Evolutionary conservation across 192 early-diverging fungal genomes (phyloP).

Genomic region (Fimicolochytrium jonesii): DNA sequence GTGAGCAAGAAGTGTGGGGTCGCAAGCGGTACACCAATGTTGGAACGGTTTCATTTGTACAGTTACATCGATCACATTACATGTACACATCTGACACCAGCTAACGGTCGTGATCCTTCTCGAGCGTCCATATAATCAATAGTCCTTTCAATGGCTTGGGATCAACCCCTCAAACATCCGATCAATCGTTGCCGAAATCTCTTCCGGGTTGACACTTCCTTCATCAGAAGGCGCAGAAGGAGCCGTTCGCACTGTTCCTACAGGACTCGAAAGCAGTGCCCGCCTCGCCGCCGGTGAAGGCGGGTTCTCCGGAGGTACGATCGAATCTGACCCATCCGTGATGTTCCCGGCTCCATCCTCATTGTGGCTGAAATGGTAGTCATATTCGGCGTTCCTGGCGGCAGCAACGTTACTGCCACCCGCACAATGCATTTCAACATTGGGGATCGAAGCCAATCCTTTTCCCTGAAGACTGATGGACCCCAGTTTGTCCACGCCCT

Average conservation of each 20-base stretch:
- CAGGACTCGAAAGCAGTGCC: background rate
- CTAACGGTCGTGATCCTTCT: too few relatives aligned
- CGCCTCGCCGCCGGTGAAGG: constrained; percentile 16
- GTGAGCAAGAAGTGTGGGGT: too few relatives aligned
- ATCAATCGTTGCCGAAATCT: constrained; percentile 20
- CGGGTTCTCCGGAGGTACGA: constrained; percentile 3
- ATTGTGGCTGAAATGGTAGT: too few relatives aligned
- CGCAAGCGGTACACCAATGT: too few relatives aligned
- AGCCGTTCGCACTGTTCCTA: background rate
- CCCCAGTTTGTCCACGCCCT: too few relatives aligned
- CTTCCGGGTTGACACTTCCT: background rate
- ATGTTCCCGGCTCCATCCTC: too few relatives aligned
- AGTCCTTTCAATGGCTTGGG: too few relatives aligned
- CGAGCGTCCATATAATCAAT: too few relatives aligned
- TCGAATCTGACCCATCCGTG: background rate
- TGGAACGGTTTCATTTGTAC: too few relatives aligned
- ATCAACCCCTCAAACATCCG: constrained; percentile 24
- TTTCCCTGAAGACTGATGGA: background rate
- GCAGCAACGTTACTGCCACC: background rate
- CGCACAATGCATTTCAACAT: background rate
- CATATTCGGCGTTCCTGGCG: background rate
- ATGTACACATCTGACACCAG: too few relatives aligned
- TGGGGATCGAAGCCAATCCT: background rate
- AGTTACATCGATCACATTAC: too few relatives aligned
- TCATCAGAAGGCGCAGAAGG: too few relatives aligned